Evolutionary conservation across 2,329 filamentous ascomycete species (phyloP).

Genomic region (Drechslera avenae): DNA sequence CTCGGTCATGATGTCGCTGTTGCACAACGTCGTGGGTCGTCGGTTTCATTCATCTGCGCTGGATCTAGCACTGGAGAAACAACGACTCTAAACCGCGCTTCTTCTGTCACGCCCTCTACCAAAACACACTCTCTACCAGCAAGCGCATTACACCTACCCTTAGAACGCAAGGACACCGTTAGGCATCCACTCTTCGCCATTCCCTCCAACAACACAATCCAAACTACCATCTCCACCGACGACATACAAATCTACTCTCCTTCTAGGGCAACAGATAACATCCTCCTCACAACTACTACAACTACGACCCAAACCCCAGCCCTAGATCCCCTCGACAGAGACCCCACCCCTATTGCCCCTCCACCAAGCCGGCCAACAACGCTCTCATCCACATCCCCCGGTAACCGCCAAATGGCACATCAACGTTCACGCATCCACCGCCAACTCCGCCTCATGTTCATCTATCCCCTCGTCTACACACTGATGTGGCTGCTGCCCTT

Average conservation of each 20-base stretch:
- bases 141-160: slow-evolving; percentile 3
- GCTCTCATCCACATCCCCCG: not conserved
- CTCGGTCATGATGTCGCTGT: too few species aligned
- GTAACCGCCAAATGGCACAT: slow-evolving; percentile 17
- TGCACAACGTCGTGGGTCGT: too few species aligned
- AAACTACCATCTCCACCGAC: not conserved
- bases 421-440: slow-evolving; percentile 64
- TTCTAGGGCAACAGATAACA: not conserved
- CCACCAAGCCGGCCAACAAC: not conserved
- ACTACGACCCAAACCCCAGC: not conserved
- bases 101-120: not conserved
- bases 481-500: slow-evolving; percentile 76
- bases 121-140: slow-evolving; percentile 13
- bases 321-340: not conserved
- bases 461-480: slow-evolving; percentile 76
- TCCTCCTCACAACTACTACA: not conserved
- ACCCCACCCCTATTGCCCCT: not conserved
- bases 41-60: not conserved
- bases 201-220: slow-evolving; percentile 11
- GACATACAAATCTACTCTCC: not conserved
- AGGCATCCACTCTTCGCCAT: slow-evolving; percentile 14
- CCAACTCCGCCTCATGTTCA: slow-evolving; percentile 73
- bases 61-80: not conserved
- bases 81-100: not conserved
- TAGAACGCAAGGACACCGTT: not conserved